phyloP scores from a whole-genome alignment of 768 basidiomycete genomes.

The Trametes punicea region DNA sequence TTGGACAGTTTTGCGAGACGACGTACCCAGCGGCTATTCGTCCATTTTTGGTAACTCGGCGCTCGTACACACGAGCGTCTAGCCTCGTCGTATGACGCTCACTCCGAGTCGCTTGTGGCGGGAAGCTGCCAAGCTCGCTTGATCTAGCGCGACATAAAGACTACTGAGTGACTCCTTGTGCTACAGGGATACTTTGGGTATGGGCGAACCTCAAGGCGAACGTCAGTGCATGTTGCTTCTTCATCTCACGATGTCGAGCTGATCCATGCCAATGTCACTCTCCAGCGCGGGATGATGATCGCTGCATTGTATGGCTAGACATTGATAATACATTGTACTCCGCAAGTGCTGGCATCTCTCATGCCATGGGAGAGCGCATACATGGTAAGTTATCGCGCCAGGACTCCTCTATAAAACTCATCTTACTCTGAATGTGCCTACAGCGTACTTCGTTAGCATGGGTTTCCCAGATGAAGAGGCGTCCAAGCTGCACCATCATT shows the following conservation, averaged over 20 bases:
- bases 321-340: slow-evolving; percentile 90
- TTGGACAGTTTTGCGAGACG: slow-evolving; percentile 18
- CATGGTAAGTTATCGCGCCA: slow-evolving; percentile 47
- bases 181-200: neutral
- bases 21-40: slow-evolving; percentile 10
- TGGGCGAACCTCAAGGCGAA: neutral
- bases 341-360: slow-evolving; percentile 66
- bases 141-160: neutral
- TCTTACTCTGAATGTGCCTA: neutral
- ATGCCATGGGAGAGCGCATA: slow-evolving; percentile 77
- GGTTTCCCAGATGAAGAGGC: slow-evolving; percentile 70
- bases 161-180: neutral
- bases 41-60: slow-evolving; percentile 8
- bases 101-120: no score
- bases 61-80: slow-evolving; percentile 3
- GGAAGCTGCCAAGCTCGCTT: neutral
- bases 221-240: neutral
- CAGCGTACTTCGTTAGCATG: slow-evolving; percentile 73
- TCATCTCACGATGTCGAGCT: neutral
- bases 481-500: slow-evolving; percentile 61
- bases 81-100: neutral
- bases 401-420: neutral
- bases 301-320: slow-evolving; percentile 72
- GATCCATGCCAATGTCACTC: neutral
- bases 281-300: slow-evolving; percentile 41